Evolutionary conservation across 176 grass and related monocot species (phyloP), one percentile per base, ranked within the genome.

Genomic region (Lolium multiflorum): DNA sequence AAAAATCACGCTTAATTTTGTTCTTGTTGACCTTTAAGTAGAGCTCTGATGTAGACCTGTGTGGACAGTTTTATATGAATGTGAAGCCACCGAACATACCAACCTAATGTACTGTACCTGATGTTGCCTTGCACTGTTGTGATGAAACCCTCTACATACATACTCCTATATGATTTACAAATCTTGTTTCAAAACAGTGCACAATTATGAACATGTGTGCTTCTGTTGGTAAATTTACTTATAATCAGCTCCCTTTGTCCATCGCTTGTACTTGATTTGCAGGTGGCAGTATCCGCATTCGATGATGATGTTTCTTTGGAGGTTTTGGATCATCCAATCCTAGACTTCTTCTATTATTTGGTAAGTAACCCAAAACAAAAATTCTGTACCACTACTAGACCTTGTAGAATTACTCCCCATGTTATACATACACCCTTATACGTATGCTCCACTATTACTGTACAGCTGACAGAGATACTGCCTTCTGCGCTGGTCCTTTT

Each of bases 401-500:
- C 25, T 50, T 38, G 17, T 38, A 58, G 79, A 52, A 28, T n/a
- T 85, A 31, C 18, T 89, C 35, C 3, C 3, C 16, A 74, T n/a
- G 22, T 15, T 35, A 16, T 4, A 26, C 11, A 26, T 28, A 14
- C 74, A 21, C 77, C 81, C 61, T 85, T 72, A 76, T 26, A 87
- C 15, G 12, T 48, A 39, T 49, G 31, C 15, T 82, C 78, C 47
- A 67, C 20, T 76, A 20, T 64, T 76, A 47, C n/a, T 67, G 50
- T 76, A 55, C 87, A 98, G 96, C 78, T 96, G 28, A 88, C 96
- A 4, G 97, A 99, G 86, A 92, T 99, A 94, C 64, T 99, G 64
- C 94, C 97, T 26, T 96, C 94, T 18, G 94, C 94, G 1, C 94
- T 99, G 46, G 97, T 99, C 39, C 97, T 96, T 65, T 96, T 94